These are phyloP conservation scores for Heliosperma pusillum DNA, from an alignment of 148 eudicot species.

Conservation along the genomic window DNA sequence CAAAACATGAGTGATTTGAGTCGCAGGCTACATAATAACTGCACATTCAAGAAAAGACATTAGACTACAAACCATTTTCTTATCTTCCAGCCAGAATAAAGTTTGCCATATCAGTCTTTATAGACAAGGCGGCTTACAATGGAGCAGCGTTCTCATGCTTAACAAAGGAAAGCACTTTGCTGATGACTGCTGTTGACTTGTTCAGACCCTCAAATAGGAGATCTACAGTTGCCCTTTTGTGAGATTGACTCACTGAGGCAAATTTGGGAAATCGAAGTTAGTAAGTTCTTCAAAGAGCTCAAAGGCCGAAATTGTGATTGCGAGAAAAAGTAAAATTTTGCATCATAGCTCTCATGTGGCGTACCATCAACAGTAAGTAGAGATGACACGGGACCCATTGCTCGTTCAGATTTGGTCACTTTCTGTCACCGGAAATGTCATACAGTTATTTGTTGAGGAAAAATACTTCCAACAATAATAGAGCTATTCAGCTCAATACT, in stretches of 20 bases:
- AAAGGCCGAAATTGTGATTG: background rate
- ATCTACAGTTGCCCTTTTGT: constrained; percentile 58
- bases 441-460: background rate
- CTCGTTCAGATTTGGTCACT: constrained; percentile 62
- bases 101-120: background rate
- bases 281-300: constrained; percentile 12
- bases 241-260: constrained; percentile 47
- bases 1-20: constrained; percentile 60
- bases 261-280: constrained; percentile 25
- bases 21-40: constrained; percentile 80
- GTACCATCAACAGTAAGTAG: constrained; percentile 55
- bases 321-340: background rate
- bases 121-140: constrained; percentile 46
- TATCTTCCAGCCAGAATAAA: background rate
- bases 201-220: constrained; percentile 66
- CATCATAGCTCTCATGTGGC: constrained; percentile 23
- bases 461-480: background rate
- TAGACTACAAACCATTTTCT: constrained; percentile 6
- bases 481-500: background rate
- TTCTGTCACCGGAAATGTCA: constrained; percentile 42
- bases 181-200: constrained; percentile 56
- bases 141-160: constrained; percentile 63
- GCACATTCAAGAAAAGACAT: constrained; percentile 30
- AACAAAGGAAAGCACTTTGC: constrained; percentile 62
- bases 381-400: constrained; percentile 53